Evolutionary conservation across 2,329 filamentous ascomycete genomes (phyloP), one percentile per base, ranked within the genome.

Genomic region (Pyrenophora tritici-repentis): DNA sequence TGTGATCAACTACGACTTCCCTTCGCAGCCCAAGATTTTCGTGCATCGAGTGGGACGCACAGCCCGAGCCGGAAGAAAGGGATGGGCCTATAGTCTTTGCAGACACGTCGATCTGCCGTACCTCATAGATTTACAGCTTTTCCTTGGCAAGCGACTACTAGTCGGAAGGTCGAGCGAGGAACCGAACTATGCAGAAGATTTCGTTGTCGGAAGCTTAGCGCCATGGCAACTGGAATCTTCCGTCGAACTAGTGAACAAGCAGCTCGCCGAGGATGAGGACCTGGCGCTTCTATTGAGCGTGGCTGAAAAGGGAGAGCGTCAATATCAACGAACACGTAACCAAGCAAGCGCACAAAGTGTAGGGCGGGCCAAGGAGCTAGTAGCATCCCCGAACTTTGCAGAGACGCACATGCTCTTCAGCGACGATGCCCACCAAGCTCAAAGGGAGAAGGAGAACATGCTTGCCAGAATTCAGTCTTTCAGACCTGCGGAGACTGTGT

Each of bases 1-100:
- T 70, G 94, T 99, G 52, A 93, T 99, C 79, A 97, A 99, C 79
- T 99, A 96, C 75, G 93, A 97, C 69, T 99, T 99, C 59, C 93
- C 94, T 3, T 89, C 93, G 1, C 94, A 97, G 67, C 91, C 94
- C 16, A 99, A 99, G 76, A 86, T 99, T 35, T 99, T 95, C 66
- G 89, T 99, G 22, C 94, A 99, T 75, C 87, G 94, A 70, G 94
- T 99, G 39, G 94, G 94, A 65, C 87, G 94, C 76, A 99, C 95
- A 20, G 95, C 94, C 34, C 86, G 94, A 83, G 95, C 95, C 37
- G 94, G 93, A 12, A 87, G 91, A 65, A 86, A 88, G 59, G 94
- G 94, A 56, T 97, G 94, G 94, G 89, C 88, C 76, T 99, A 96
- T 47, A 97, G 90, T 78, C 81, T 99, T 17, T 87, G 97, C 20